Percentiles rank a stretch among this genome's conserved stretches.
These are phyloP conservation scores for Eucalyptus coolabah DNA, from an alignment of 345 rosid genomes.

Conservation along the genomic window DNA sequence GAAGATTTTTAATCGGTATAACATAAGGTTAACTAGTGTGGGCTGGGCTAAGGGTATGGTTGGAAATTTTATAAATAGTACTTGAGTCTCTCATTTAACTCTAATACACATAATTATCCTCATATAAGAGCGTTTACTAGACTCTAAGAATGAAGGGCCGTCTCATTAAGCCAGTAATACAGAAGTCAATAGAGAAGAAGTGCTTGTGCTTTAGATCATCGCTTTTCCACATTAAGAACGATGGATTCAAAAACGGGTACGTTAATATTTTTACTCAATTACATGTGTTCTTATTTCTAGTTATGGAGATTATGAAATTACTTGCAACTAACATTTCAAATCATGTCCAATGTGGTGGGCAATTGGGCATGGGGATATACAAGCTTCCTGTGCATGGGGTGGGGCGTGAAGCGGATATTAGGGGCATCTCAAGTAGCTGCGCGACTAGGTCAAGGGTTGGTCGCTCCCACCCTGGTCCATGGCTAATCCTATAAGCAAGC, in stretches of 20 bases:
- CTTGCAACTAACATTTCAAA: neutral
- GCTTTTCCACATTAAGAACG: rapidly evolving
- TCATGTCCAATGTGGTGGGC: neutral
- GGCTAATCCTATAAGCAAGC: neutral
- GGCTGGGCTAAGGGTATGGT: rapidly evolving
- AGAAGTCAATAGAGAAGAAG: rapidly evolving
- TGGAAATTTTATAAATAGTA: no score
- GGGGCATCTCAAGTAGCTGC: neutral
- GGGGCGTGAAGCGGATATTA: neutral
- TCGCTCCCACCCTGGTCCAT: neutral
- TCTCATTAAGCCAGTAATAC: no score
- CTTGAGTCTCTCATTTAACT: no score
- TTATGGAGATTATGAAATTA: no score
- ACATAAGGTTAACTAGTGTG: no score
- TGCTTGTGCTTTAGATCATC: no score
- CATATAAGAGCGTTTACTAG: no score
- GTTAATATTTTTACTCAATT: no score
- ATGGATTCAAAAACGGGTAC: rapidly evolving
- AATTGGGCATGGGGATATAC: neutral
- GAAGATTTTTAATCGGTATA: rapidly evolving
- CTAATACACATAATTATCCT: no score
- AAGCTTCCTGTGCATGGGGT: neutral
- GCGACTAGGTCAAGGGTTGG: neutral
- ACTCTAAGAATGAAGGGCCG: no score
- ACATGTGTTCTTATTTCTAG: no score